Conservation (phyloP, 306 rosid genomes). For the Cicer judaicum region DNA sequence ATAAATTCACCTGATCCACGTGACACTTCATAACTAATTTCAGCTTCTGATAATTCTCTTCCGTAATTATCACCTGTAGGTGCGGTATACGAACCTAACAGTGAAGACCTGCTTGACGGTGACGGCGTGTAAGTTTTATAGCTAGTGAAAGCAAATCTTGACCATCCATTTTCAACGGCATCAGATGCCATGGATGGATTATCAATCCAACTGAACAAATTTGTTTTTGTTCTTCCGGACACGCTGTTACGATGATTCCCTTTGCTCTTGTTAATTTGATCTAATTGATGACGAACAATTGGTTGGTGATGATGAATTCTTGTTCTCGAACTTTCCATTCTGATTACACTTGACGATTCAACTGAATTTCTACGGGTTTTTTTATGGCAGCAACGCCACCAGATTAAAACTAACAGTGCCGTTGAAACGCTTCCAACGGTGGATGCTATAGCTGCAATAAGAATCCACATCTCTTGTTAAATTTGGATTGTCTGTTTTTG, state of each 20-base stretch:
- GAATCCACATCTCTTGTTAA: constrained; percentile 51
- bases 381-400: constrained; percentile 44
- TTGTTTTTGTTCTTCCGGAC: constrained; percentile 53
- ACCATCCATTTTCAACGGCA: constrained; percentile 96
- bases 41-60: constrained; percentile 59
- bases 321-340: constrained; percentile 29
- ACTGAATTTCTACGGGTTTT: constrained; percentile 45
- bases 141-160: constrained; percentile 70
- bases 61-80: constrained; percentile 49
- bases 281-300: constrained; percentile 35
- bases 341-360: constrained; percentile 39
- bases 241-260: constrained; percentile 44
- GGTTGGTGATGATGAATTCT: constrained; percentile 24
- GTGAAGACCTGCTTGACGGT: constrained; percentile 57
- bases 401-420: constrained; percentile 43
- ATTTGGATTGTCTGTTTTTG: neutral
- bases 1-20: constrained; percentile 82
- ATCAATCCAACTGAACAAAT: constrained; percentile 75
- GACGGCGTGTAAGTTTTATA: constrained; percentile 51
- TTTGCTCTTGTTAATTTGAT: constrained; percentile 52
- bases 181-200: constrained; percentile 76
- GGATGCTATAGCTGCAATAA: constrained; percentile 52
- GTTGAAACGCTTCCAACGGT: constrained; percentile 53
- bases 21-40: constrained; percentile 85
- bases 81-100: constrained; percentile 61